A percentile compares a stretch with the other conserved stretches of the same genome.
Conservation (phyloP, 305 asterid species). For the Fraxinus floribunda region DNA sequence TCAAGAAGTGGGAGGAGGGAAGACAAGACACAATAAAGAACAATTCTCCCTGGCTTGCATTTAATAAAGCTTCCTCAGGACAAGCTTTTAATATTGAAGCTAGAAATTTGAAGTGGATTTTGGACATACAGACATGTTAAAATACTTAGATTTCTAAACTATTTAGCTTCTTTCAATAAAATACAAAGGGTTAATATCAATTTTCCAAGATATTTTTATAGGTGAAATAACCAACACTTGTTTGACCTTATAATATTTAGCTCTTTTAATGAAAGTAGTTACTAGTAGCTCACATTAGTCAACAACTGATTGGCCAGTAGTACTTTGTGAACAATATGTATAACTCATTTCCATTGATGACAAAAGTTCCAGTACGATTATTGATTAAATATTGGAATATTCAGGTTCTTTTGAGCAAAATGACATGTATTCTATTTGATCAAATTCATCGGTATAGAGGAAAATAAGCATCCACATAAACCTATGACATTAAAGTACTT, state of each 20-base stretch:
- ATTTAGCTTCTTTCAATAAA: not conserved
- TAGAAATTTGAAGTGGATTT: not conserved
- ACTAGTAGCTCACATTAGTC: not conserved
- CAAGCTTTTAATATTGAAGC: not conserved
- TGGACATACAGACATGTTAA: not conserved
- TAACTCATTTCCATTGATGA: not conserved
- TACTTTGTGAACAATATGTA: not conserved
- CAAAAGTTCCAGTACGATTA: not conserved
- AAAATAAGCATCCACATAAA: not conserved
- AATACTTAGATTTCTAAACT: not conserved
- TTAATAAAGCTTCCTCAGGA: not conserved
- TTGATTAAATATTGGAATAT: not conserved
- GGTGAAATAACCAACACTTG: not conserved
- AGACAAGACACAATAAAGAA: not conserved
- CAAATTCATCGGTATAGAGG: not conserved
- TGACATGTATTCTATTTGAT: not conserved
- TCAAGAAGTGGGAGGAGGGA: not conserved
- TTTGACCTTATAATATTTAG: not conserved
- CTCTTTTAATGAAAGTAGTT: not conserved
- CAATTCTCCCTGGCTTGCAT: not conserved
- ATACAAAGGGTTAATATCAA: not conserved
- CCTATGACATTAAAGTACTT: not conserved
- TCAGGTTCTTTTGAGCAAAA: not conserved
- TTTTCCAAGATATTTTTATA: not conserved
- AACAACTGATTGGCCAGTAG: not conserved